Conservation (phyloP, 2,329 filamentous ascomycete genomes). For the Talaromyces sp. region DNA sequence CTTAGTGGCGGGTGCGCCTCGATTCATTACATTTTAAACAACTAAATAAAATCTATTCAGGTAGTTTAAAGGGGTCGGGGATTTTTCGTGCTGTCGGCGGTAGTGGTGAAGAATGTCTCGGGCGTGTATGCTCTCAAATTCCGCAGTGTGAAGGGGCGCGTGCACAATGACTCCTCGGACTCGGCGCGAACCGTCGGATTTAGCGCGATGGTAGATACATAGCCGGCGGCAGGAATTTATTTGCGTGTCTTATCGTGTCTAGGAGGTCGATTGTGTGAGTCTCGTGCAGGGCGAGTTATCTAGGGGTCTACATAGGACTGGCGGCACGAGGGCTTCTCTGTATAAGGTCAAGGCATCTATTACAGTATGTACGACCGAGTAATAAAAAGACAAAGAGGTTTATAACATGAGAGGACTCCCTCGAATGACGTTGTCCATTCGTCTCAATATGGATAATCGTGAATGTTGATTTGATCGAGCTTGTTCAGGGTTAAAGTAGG, state of each 20-base stretch:
- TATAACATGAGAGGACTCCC: not conserved
- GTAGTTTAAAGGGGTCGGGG: conserved; percentile 3
- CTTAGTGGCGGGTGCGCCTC: conserved; percentile 12
- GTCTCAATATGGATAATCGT: not conserved
- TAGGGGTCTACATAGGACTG: not conserved
- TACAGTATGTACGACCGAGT: not conserved
- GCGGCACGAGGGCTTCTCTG: not conserved
- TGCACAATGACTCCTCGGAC: not conserved
- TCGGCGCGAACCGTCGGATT: not conserved
- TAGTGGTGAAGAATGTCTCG: conserved; percentile 15
- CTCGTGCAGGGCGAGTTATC: conserved; percentile 4
- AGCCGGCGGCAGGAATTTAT: not conserved
- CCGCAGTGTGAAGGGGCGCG: conserved; percentile 6
- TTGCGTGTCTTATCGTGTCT: not conserved
- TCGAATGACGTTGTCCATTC: not conserved
- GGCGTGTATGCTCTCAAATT: conserved; percentile 1
- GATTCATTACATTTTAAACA: not conserved
- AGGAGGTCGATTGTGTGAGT: not conserved
- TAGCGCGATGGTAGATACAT: no score
- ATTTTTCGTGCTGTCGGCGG: not conserved
- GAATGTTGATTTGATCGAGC: not conserved
- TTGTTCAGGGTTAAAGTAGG: conserved; percentile 1
- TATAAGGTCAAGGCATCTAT: not conserved
- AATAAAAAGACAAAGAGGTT: not conserved
- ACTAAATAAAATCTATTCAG: not conserved